Evolutionary conservation across 805 yeast genomes (phyloP).

Genomic region (Pichia occidentalis): DNA sequence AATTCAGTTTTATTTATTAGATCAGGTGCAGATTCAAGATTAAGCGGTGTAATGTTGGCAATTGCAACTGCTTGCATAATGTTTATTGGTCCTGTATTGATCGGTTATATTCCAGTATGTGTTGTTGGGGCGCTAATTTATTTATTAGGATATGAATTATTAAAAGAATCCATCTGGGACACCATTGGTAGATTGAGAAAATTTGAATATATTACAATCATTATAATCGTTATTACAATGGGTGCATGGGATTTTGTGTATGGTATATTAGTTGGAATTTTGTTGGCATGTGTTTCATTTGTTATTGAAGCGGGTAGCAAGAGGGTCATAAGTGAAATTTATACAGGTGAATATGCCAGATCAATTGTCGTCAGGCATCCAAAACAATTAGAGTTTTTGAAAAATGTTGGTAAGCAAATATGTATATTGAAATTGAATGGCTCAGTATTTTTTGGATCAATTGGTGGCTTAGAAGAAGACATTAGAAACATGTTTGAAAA

Average conservation of each 20-base stretch:
- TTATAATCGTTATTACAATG: constrained; percentile 87
- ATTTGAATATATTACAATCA: constrained; percentile 79
- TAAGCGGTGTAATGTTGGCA: constrained; percentile 88
- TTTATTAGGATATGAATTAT: constrained; percentile 80
- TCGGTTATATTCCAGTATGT: constrained; percentile 90
- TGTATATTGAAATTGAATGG: constrained; percentile 84
- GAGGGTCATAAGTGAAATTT: constrained; percentile 74
- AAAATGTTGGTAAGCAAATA: constrained; percentile 84
- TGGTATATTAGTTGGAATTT: constrained; percentile 85
- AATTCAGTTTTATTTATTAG: constrained; percentile 86
- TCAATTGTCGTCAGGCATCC: constrained; percentile 92
- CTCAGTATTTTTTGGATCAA: constrained; percentile 88
- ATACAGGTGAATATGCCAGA: constrained; percentile 81
- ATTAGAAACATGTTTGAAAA: constrained; percentile 61
- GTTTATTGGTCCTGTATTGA: constrained; percentile 86
- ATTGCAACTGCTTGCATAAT: constrained; percentile 72
- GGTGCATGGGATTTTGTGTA: constrained; percentile 92
- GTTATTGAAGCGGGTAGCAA: constrained; percentile 85
- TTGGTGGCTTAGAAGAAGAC: constrained; percentile 79
- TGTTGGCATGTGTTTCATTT: constrained; percentile 90
- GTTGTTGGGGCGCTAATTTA: constrained; percentile 93
- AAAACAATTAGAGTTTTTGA: constrained; percentile 76
- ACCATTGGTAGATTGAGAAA: constrained; percentile 68
- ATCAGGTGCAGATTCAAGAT: constrained; percentile 87
- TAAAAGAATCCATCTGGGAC: constrained; percentile 81